A percentile compares a stretch with the other conserved stretches of the same genome.
Evolutionary conservation across 805 yeast species (phyloP).

Genomic region (Wickerhamiella alocasiicola): DNA sequence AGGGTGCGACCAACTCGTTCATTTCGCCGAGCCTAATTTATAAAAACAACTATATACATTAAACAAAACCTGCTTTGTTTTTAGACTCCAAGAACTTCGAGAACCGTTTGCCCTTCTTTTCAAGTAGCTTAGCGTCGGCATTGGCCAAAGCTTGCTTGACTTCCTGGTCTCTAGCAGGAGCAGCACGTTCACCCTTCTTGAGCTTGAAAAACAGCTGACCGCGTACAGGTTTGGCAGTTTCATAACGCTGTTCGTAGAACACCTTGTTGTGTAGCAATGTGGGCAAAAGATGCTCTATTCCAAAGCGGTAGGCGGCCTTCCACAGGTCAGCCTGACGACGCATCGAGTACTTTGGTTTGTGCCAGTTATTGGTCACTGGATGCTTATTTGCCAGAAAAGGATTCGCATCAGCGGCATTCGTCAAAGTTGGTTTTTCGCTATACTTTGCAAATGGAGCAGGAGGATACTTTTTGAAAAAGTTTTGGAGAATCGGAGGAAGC

Average conservation of each 20-base stretch:
- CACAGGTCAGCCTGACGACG: slow-evolving; percentile 74
- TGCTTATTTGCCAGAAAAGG: slow-evolving; percentile 81
- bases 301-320: slow-evolving; percentile 70
- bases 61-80: slow-evolving; percentile 14
- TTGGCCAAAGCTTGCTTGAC: slow-evolving; percentile 53
- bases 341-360: slow-evolving; percentile 63
- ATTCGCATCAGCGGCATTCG: slow-evolving; percentile 59
- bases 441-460: slow-evolving; percentile 68
- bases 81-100: slow-evolving; percentile 14
- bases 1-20: too few species aligned
- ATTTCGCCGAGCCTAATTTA: too few species aligned
- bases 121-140: slow-evolving; percentile 54
- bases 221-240: slow-evolving; percentile 53
- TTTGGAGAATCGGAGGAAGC: slow-evolving; percentile 58
- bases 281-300: slow-evolving; percentile 71
- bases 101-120: slow-evolving; percentile 44
- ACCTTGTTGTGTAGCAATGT: slow-evolving; percentile 44
- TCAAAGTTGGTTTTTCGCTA: slow-evolving; percentile 49
- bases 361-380: slow-evolving; percentile 66
- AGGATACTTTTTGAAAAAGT: slow-evolving; percentile 70
- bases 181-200: slow-evolving; percentile 61
- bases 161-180: slow-evolving; percentile 40
- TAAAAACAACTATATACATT: slow-evolving; percentile 9
- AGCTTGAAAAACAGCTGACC: slow-evolving; percentile 74
- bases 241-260: slow-evolving; percentile 69